phyloP scores from a whole-genome alignment of 164 flowering plant species.

The Hamamelis virginiana region DNA sequence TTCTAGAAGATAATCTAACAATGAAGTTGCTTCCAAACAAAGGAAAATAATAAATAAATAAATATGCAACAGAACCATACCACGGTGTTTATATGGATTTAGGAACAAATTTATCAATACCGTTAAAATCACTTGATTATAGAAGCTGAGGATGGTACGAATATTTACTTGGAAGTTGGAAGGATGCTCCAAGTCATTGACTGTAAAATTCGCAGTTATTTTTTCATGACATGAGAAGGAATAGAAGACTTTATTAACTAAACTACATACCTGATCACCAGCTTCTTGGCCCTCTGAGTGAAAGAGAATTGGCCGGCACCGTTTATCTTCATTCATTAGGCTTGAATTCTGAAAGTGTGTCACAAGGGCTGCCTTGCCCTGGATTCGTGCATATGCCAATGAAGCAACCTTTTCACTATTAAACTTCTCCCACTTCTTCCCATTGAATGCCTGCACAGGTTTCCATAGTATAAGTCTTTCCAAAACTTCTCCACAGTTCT shows the following conservation, averaged over 20 bases:
- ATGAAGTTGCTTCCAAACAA: too few species aligned
- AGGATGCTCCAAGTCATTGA: too few species aligned
- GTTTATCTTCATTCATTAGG: conserved; percentile 97
- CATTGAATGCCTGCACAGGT: conserved; percentile 82
- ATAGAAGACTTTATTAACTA: too few species aligned
- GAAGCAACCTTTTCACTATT: conserved; percentile 98
- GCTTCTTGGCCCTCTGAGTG: conserved; percentile 63
- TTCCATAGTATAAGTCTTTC: background rate
- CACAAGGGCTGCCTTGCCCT: conserved; percentile 87
- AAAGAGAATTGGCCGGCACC: conserved; percentile 92
- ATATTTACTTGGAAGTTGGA: too few species aligned
- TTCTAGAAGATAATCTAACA: too few species aligned
- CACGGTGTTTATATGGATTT: too few species aligned
- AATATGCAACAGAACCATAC: background rate
- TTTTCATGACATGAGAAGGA: too few species aligned
- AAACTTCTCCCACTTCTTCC: conserved; percentile 98
- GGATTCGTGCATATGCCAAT: conserved; percentile 94
- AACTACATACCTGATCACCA: conserved; percentile 60
- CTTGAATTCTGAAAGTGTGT: conserved; percentile 95
- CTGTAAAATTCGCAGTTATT: too few species aligned
- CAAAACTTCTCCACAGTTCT: background rate
- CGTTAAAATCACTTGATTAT: too few species aligned
- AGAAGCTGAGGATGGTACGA: too few species aligned
- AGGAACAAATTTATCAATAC: too few species aligned
- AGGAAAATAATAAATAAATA: too few species aligned